Base-by-base conservation (phyloP, 768 basidiomycete genomes). In the Macrolepiota dolichaula region DNA sequence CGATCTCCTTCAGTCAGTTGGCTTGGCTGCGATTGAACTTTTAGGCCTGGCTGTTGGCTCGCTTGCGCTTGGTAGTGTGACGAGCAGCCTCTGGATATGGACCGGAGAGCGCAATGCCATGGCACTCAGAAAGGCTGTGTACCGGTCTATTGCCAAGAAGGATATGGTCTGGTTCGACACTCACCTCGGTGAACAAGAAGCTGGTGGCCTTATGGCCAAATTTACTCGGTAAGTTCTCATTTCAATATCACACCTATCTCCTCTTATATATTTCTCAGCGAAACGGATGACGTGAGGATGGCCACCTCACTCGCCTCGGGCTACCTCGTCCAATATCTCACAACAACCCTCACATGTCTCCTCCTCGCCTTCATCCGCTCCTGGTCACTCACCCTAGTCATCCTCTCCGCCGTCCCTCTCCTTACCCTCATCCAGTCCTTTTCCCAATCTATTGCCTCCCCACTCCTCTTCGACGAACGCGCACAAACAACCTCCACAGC, bases 81-180 rank as follows among this genome's bases (percentile, higher is more conserved):
- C 89, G 1, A 86, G 87, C 51, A 80, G 79, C 27, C 72, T 96
- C 10, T 98, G 96, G 96, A 91, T 94, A 51, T 85, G 87, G 77
- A 84, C 88, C 4, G 94, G 93, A 3, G 96, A 98, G 71, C 77
- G 84, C 60, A 92, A 93, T 64, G 85, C 87, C 6, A 75, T 86
- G 65, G 79, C 81, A 7, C 73, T 97, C 19, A 76, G 95, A 62
- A 78, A 80, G 67, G 75, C 76, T 51, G 88, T 96, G 5, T 96
- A 91, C 69, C 68, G 71, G 2, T 82, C 86, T 1, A 84, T 97
- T 27, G 81, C 85, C 15, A 69, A 68, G 24, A 89, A 88, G 68
- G 86, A 88, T 22, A 89, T 96, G 84, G 79, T 81, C n/a, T 97
- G 96, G 95, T 97, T 94, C 70, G 95, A 97, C 73, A 73, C 83